Conservation (phyloP, 345 rosid species). For the Durio zibethinus region DNA sequence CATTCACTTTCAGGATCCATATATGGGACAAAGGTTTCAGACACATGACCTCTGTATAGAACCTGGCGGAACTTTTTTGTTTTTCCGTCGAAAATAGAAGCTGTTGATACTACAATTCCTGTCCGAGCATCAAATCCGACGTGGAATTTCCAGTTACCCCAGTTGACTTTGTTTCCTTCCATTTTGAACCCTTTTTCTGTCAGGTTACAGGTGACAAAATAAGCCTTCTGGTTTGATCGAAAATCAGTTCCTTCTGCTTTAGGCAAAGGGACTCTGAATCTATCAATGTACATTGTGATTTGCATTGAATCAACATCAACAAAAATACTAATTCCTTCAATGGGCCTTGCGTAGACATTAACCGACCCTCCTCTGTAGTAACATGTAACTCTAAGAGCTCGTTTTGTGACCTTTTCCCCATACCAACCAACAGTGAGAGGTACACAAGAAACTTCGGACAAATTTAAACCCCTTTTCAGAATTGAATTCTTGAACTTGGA, state of each 20-base stretch:
- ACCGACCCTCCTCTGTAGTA: conserved; percentile 58
- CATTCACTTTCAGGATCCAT: conserved; percentile 79
- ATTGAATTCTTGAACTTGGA: conserved; percentile 47
- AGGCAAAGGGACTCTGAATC: conserved; percentile 56
- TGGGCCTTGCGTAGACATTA: conserved; percentile 64
- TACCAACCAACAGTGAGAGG: conserved; percentile 78
- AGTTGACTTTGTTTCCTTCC: conserved; percentile 40
- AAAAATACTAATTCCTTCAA: conserved; percentile 54
- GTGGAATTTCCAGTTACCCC: conserved; percentile 82
- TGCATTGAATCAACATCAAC: conserved; percentile 61
- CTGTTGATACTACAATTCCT: conserved; percentile 55
- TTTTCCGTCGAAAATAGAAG: conserved; percentile 46
- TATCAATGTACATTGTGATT: conserved; percentile 42
- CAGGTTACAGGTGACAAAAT: conserved; percentile 33
- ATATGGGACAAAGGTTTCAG: conserved; percentile 83
- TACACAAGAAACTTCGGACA: conserved; percentile 65
- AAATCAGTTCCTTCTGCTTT: conserved; percentile 69
- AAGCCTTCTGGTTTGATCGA: conserved; percentile 27
- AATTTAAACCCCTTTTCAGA: conserved; percentile 36
- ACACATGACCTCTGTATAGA: conserved; percentile 60
- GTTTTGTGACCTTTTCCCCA: conserved; percentile 45
- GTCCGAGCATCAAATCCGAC: conserved; percentile 62
- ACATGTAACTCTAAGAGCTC: conserved; percentile 47
- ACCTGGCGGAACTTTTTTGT: conserved; percentile 38
- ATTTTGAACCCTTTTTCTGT: conserved; percentile 37